Conservation (phyloP, 352 stramenopile genomes). For the Pythium dissotocum region DNA sequence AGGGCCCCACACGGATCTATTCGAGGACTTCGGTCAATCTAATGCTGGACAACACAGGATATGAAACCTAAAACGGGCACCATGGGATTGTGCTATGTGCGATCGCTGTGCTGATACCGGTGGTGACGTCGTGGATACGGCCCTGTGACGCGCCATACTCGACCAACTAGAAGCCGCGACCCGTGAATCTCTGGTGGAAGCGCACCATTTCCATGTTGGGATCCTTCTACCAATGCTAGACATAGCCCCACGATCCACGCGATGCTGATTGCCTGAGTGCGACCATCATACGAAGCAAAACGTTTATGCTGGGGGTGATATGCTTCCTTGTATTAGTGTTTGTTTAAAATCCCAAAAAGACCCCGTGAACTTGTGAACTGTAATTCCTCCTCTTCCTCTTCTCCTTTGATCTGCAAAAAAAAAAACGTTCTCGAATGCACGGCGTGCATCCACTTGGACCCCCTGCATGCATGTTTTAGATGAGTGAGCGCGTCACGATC, state of each 20-base stretch:
- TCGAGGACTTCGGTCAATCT: constrained; percentile 6
- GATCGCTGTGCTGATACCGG: neutral
- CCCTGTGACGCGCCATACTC: constrained; percentile 7
- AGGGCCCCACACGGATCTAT: neutral
- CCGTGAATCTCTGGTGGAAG: neutral
- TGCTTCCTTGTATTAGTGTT: neutral
- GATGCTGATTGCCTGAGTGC: neutral
- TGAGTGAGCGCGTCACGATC: neutral
- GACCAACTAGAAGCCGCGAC: constrained; percentile 18
- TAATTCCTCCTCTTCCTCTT: neutral
- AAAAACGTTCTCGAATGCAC: neutral
- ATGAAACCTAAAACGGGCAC: neutral
- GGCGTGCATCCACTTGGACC: neutral
- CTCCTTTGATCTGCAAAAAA: neutral
- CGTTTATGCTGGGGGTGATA: neutral
- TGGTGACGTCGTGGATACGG: constrained; percentile 9
- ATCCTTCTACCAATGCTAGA: neutral
- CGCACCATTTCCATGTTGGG: neutral
- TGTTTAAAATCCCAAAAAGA: neutral
- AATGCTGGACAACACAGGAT: neutral
- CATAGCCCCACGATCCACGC: neutral
- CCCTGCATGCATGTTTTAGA: neutral
- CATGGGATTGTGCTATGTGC: constrained; percentile 4
- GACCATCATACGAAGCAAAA: neutral
- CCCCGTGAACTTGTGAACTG: neutral